Conservation (phyloP, 2,329 filamentous ascomycete species). For the Domatiomyces catenatus region DNA sequence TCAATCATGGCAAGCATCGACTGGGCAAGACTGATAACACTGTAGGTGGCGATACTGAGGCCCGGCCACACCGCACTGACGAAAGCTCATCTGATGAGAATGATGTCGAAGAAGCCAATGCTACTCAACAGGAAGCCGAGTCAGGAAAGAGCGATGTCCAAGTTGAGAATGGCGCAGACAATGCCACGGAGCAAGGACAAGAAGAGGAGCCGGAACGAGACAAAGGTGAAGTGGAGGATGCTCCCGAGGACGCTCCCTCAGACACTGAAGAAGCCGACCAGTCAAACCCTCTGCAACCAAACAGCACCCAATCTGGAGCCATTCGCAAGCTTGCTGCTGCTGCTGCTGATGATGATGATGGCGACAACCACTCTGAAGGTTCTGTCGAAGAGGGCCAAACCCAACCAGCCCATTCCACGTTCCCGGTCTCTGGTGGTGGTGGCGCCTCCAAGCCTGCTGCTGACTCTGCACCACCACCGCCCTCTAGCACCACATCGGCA, state of each 20-base stretch:
- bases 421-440: slow-evolving; percentile 9
- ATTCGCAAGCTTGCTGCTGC: slow-evolving; percentile 18
- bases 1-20: slow-evolving; percentile 62
- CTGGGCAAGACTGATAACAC: slow-evolving; percentile 25
- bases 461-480: slow-evolving; percentile 8
- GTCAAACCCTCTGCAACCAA: slow-evolving; percentile 8
- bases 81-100: slow-evolving; percentile 12
- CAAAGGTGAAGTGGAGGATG: slow-evolving; percentile 17
- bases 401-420: slow-evolving; percentile 17
- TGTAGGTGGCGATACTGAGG: slow-evolving; percentile 15
- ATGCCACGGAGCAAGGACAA: slow-evolving; percentile 18
- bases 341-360: slow-evolving; percentile 23
- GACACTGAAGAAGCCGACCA: slow-evolving; percentile 17
- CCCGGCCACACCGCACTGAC: slow-evolving; percentile 12
- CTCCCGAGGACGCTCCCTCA: slow-evolving; percentile 13
- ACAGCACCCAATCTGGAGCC: background rate
- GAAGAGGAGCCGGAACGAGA: slow-evolving; percentile 18
- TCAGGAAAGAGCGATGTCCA: slow-evolving; percentile 19
- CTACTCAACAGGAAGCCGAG: slow-evolving; percentile 12
- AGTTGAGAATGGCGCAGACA: slow-evolving; percentile 17
- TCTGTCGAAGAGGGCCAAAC: slow-evolving; percentile 2
- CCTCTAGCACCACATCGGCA: slow-evolving; percentile 13
- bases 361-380: slow-evolving; percentile 12
- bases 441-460: slow-evolving; percentile 10
- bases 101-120: slow-evolving; percentile 15